Evolutionary conservation across 2,329 filamentous ascomycete species (phyloP).

Genomic region (Parastagonospora nodorum): DNA sequence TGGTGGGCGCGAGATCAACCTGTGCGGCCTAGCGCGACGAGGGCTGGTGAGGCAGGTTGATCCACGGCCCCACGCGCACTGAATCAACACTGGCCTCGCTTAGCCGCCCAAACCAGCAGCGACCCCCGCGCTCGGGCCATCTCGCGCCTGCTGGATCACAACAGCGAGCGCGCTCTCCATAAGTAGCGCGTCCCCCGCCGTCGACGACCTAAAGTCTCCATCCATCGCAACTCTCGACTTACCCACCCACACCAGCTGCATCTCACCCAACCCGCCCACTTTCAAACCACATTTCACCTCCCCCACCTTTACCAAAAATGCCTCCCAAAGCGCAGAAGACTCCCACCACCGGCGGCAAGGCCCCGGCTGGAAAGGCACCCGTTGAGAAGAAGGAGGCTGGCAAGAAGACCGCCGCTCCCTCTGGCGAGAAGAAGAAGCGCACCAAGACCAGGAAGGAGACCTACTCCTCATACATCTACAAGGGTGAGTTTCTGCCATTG

Average conservation of each 20-base stretch:
- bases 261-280: conserved; percentile 18
- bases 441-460: conserved; percentile 99
- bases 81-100: conserved; percentile 36
- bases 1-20: conserved; percentile 50
- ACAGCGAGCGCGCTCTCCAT: conserved; percentile 47
- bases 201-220: conserved; percentile 43
- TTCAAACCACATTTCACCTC: conserved; percentile 12
- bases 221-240: conserved; percentile 35
- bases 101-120: conserved; percentile 30
- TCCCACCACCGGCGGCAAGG: conserved; percentile 91
- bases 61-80: neutral
- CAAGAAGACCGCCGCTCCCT: conserved; percentile 94
- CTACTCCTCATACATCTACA: conserved; percentile 99
- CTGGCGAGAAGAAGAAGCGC: conserved; percentile 99
- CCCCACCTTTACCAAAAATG: conserved; percentile 65
- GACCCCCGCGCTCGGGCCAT: conserved; percentile 34
- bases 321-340: conserved; percentile 99
- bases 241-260: conserved; percentile 27
- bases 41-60: conserved; percentile 6
- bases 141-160: conserved; percentile 45
- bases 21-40: conserved; percentile 38
- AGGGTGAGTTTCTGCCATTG: conserved; percentile 68
- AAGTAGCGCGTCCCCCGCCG: conserved; percentile 50
- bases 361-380: conserved; percentile 76
- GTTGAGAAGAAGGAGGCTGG: conserved; percentile 99